Percentiles rank a stretch among this genome's conserved stretches.
phyloP scores from a whole-genome alignment of 768 basidiomycete species.

The Leccinum pellstonianum region DNA sequence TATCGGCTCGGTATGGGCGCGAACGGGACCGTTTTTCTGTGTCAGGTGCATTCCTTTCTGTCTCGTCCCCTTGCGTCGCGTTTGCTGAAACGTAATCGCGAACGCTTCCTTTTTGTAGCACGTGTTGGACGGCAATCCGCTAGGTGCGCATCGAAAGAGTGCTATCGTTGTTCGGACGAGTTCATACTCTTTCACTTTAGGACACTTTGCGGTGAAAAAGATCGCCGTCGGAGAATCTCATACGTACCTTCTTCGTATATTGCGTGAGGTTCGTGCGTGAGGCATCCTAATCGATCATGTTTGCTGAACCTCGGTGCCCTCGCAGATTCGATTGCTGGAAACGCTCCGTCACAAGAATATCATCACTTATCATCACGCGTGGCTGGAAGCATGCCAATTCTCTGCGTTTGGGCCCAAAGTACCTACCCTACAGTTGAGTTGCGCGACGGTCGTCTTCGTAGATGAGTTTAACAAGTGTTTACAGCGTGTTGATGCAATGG shows the following conservation, averaged over 20 bases:
- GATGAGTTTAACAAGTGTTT: background rate
- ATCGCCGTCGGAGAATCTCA: constrained; percentile 93
- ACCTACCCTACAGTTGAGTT: constrained; percentile 78
- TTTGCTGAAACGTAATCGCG: constrained; percentile 4
- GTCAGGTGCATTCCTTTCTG: constrained; percentile 54
- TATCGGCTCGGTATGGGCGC: constrained; percentile 92
- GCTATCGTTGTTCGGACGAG: background rate
- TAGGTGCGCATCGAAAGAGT: constrained; percentile 46
- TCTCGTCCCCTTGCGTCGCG: background rate
- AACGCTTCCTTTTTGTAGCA: constrained; percentile 46
- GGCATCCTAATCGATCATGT: background rate
- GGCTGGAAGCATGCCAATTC: constrained; percentile 85
- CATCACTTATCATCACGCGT: constrained; percentile 93
- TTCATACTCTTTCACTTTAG: constrained; percentile 31
- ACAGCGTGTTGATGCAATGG: constrained; percentile 89
- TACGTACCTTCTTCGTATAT: constrained; percentile 76
- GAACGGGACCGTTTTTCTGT: constrained; percentile 86
- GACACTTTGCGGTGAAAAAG: constrained; percentile 94
- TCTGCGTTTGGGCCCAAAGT: constrained; percentile 87
- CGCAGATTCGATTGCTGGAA: constrained; percentile 79
- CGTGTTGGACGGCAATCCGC: constrained; percentile 80
- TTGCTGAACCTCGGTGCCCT: background rate
- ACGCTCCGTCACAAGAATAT: constrained; percentile 89
- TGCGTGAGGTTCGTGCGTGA: constrained; percentile 61
- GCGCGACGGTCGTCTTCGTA: background rate